Base-by-base conservation (phyloP, 2,329 filamentous ascomycete species). In the Pseudogymnoascus sp. region DNA sequence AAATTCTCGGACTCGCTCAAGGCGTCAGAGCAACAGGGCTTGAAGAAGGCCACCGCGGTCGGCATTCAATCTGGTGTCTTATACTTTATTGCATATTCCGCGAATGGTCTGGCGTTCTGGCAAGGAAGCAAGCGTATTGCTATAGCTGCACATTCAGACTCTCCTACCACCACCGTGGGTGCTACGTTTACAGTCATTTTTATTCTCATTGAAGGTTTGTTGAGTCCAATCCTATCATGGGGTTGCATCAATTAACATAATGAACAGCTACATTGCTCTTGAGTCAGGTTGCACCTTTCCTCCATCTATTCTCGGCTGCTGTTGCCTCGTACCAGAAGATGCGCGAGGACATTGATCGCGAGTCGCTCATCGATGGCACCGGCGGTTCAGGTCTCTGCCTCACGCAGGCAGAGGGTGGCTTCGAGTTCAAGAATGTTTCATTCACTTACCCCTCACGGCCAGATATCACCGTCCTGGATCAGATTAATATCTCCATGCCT, bases 221-320 rank as follows among this genome's bases (percentile, higher is more conserved):
- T 3, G 3, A 14, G 4, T 21, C 23, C 7, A 45, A 40, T 61
- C 16, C 36, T 34, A 57, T 12, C 26, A 45, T 5, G 21, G 6
- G 10, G 6, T n/a, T 51, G 21, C 21, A 2, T 21, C 3, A 21
- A 8, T 60, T 45, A 47, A 57, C 14, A 37, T 18, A 21, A 39
- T 39, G 2, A 51, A 59, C 18, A 70, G 69, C 68, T 34, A 66
- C 84, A 7, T 82, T 88, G 60, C 80, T 88, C 36, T 77, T 88
- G 23, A 84, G 85, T 31, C 80, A 81, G 62, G 83, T 87, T 60
- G 85, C 84, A 0, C 86, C 86, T 0, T 80, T 87, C 60, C 74
- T 89, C 12, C 83, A 85, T 12, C 80, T 86, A 10, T 82, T 88
- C 34, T 81, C 82, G 1, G 77, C 80, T 34, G 85, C 85, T 0